phyloP scores from a whole-genome alignment of 2,329 filamentous ascomycete genomes.

The Fusarium lateritium region DNA sequence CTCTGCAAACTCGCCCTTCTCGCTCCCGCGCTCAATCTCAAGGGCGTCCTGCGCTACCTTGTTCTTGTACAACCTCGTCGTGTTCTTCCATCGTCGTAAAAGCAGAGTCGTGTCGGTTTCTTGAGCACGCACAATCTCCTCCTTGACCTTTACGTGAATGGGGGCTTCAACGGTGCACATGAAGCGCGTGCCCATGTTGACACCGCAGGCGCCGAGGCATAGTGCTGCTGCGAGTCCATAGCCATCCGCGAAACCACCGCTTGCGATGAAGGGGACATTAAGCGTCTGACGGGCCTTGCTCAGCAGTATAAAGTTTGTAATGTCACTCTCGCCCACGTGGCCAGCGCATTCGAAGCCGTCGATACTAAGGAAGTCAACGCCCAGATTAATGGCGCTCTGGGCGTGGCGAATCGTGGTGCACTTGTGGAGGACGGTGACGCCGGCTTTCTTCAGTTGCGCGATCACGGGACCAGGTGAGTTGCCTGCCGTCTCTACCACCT shows the following conservation, averaged over 20 bases:
- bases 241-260: constrained; percentile 95
- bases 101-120: constrained; percentile 95
- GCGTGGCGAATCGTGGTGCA: constrained; percentile 97
- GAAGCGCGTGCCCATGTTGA: constrained; percentile 99
- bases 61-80: constrained; percentile 88
- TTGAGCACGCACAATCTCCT: constrained; percentile 87
- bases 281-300: constrained; percentile 87
- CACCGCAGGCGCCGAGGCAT: constrained; percentile 88
- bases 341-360: constrained; percentile 98
- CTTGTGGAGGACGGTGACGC: constrained; percentile 90
- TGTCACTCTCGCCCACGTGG: constrained; percentile 89
- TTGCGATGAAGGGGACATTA: constrained; percentile 92
- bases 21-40: constrained; percentile 86
- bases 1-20: constrained; percentile 89
- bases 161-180: constrained; percentile 96
- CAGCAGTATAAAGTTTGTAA: constrained; percentile 91
- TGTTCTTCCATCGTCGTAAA: constrained; percentile 93
- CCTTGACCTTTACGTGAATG: constrained; percentile 93
- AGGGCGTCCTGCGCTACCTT: constrained; percentile 86
- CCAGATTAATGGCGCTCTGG: constrained; percentile 90
- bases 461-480: constrained; percentile 93
- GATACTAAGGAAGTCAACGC: constrained; percentile 96
- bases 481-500: constrained; percentile 92
- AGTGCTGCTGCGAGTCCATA: constrained; percentile 93
- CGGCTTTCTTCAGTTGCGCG: constrained; percentile 84